Evolutionary conservation across 2,329 filamentous ascomycete genomes (phyloP).

Genomic region (Xylaria arbuscula): DNA sequence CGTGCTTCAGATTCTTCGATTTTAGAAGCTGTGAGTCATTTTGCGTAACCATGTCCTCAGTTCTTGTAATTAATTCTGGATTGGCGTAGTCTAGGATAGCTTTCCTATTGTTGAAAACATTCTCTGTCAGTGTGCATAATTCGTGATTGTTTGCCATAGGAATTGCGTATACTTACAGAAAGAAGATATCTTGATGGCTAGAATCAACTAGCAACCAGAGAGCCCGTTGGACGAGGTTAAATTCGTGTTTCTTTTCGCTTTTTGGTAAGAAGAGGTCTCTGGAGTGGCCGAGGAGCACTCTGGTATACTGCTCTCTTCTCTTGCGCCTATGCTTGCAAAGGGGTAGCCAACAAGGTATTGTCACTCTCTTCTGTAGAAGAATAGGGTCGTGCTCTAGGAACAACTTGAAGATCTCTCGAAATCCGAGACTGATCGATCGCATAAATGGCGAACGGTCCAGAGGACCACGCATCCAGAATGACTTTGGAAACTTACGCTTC

Average conservation of each 20-base stretch:
- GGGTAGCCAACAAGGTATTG: background rate
- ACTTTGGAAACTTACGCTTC: background rate
- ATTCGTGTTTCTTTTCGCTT: background rate
- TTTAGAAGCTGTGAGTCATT: background rate
- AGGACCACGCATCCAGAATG: constrained; percentile 1
- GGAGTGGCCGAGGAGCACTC: background rate
- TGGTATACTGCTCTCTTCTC: background rate
- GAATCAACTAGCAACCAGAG: background rate
- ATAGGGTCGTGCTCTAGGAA: background rate
- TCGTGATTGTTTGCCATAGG: background rate
- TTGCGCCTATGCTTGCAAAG: background rate
- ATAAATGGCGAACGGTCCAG: constrained; percentile 2
- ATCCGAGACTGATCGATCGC: constrained; percentile 7
- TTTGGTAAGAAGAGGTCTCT: background rate
- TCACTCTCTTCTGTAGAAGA: background rate
- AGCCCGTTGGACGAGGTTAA: background rate
- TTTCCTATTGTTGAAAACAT: background rate
- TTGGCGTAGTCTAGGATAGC: constrained; percentile 8
- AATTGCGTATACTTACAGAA: background rate
- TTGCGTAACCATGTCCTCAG: background rate
- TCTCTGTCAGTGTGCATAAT: background rate
- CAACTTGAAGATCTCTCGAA: constrained; percentile 9
- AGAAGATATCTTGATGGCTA: background rate
- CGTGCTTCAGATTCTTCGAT: background rate
- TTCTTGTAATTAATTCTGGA: background rate